phyloP scores from a whole-genome alignment of 768 basidiomycete genomes.

The Russula compacta region DNA sequence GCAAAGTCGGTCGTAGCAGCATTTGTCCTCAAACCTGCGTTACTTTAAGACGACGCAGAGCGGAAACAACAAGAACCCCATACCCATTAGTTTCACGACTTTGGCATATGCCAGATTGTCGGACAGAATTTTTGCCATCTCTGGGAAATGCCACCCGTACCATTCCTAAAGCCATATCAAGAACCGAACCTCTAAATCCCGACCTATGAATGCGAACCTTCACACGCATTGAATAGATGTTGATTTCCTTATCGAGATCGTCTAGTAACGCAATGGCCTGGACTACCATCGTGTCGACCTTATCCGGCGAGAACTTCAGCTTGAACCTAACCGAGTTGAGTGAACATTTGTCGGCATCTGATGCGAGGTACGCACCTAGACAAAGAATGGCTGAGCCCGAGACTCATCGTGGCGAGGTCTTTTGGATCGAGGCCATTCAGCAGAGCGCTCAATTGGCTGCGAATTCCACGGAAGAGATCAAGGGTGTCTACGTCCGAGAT shows the following conservation, averaged over 20 bases:
- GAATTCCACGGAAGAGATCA: conserved; percentile 95
- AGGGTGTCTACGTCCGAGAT: conserved; percentile 45
- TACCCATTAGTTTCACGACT: conserved; percentile 47
- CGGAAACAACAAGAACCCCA: not conserved
- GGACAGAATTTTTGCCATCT: conserved; percentile 93
- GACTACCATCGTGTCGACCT: conserved; percentile 99
- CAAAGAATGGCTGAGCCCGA: conserved; percentile 94
- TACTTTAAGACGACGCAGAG: not conserved
- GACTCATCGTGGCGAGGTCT: conserved; percentile 93
- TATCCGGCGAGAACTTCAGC: conserved; percentile 98
- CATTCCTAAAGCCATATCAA: conserved; percentile 66
- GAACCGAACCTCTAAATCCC: not conserved
- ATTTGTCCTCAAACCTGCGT: conserved; percentile 86
- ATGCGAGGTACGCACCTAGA: conserved; percentile 53
- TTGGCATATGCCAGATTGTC: conserved; percentile 98
- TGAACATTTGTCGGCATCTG: not conserved
- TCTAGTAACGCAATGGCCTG: conserved; percentile 97
- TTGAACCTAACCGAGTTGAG: conserved; percentile 60
- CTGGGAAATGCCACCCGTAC: conserved; percentile 99
- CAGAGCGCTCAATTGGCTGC: conserved; percentile 76
- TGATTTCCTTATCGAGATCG: conserved; percentile 99
- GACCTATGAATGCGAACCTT: conserved; percentile 48
- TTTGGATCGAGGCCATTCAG: conserved; percentile 88
- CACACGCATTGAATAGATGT: conserved; percentile 98
- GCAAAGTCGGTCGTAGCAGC: conserved; percentile 80